Base-by-base conservation (phyloP, 1,139 yeast genomes). In the Saccharomyces hybrid region DNA sequence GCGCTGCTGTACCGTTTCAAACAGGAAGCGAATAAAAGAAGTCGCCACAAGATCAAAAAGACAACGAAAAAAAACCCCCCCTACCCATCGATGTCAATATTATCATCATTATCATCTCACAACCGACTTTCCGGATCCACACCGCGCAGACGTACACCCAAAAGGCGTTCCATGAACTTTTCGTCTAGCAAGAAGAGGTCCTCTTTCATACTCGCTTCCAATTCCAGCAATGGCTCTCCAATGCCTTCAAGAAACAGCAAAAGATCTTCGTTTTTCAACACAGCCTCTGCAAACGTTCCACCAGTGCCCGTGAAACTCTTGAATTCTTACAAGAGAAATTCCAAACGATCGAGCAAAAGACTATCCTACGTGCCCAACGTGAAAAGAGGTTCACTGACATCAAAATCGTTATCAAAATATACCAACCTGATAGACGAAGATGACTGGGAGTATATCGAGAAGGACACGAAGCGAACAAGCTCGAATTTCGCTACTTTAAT, bases 401-500 rank as follows among this genome's bases (percentile, higher is more conserved):
- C 87, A 56, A 85, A 83, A 62, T 71, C 85, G 9, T 1, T 38
- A 16, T 79, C 89, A 0, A 82, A 88, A 0, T 86, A 85, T 67
- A 88, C 91, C 32, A 84, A 82, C 65, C 73, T 86, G 59, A 78
- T 88, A 1, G 81, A 81, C 55, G 88, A 38, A 9, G 44, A 38
- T 38, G 44, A 82, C 58, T 81, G 88, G 83, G 86, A 83, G 63
- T 80, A 80, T 62, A 80, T 84, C 73, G 88, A 84, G 62, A 82
- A 81, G 63, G 88, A 83, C 67, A 83, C 89, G 14, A 84, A 81
- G 71, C 77, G 91, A 70, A 84, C 90, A 2, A 82, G 88, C 42
- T 84, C 88, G 9, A 86, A 87, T 55, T 86, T 86, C 73, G 93
- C 90, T 9, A 79, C 85, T 2, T 74, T 86, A 52, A 84, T 89